phyloP scores from a whole-genome alignment of 2,329 filamentous ascomycete species.

The Xylariomycetidae sp. region DNA sequence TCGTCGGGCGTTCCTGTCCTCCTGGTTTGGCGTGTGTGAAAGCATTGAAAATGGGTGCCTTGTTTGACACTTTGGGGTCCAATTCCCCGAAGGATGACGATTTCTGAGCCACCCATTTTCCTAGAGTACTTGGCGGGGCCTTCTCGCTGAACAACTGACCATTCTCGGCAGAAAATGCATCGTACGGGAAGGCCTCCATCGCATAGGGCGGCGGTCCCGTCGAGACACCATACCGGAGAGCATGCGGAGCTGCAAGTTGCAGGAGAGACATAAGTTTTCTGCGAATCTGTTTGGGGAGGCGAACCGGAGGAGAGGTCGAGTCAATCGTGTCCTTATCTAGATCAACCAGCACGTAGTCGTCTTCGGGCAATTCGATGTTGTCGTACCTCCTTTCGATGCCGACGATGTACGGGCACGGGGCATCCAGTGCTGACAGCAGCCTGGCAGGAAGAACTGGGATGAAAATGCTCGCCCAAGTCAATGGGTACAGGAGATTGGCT shows the following conservation, averaged over 20 bases:
- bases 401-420: slow-evolving; percentile 94
- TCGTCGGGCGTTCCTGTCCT: slow-evolving; percentile 70
- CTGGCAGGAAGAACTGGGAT: slow-evolving; percentile 87
- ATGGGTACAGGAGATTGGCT: slow-evolving; percentile 77
- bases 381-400: slow-evolving; percentile 93
- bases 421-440: slow-evolving; percentile 84
- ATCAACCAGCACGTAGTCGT: slow-evolving; percentile 94
- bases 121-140: slow-evolving; percentile 66
- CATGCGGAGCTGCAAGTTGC: slow-evolving; percentile 85
- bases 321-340: slow-evolving; percentile 88
- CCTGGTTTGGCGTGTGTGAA: slow-evolving; percentile 75
- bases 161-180: slow-evolving; percentile 86
- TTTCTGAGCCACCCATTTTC: slow-evolving; percentile 84
- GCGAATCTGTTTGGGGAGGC: slow-evolving; percentile 81
- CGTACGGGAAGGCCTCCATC: slow-evolving; percentile 85
- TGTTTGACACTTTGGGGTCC: slow-evolving; percentile 44
- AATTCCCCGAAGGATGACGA: slow-evolving; percentile 80
- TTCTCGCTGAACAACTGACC: slow-evolving; percentile 71
- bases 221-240: slow-evolving; percentile 78
- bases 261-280: slow-evolving; percentile 84
- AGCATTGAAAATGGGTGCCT: slow-evolving; percentile 79
- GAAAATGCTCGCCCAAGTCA: slow-evolving; percentile 91
- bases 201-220: slow-evolving; percentile 90
- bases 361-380: slow-evolving; percentile 78
- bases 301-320: slow-evolving; percentile 70